Conservation (phyloP, 305 asterid species). For the Fraxinus velutina region DNA sequence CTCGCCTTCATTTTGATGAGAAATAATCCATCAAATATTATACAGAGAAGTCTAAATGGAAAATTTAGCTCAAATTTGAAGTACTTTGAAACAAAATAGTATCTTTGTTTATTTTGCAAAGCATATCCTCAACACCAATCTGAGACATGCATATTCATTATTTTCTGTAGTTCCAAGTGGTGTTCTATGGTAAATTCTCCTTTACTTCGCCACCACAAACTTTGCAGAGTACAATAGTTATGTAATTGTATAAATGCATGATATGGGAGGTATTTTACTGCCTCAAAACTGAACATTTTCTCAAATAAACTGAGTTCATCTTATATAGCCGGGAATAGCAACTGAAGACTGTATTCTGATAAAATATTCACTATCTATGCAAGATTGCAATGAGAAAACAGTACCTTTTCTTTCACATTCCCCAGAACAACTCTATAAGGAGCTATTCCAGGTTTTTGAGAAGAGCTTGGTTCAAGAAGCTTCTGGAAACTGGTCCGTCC, state of each 20-base stretch:
- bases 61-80: neutral
- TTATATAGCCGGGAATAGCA: neutral
- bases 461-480: constrained; percentile 88
- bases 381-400: constrained; percentile 5
- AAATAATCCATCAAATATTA: neutral
- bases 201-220: neutral
- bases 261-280: neutral
- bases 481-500: constrained; percentile 87
- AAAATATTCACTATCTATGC: neutral
- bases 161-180: neutral
- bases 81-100: neutral
- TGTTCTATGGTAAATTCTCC: neutral
- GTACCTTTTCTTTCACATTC: constrained; percentile 83
- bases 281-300: neutral
- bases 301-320: neutral
- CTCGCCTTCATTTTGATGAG: neutral
- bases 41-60: neutral
- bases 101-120: neutral
- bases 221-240: neutral
- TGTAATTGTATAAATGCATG: neutral
- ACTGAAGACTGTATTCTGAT: neutral
- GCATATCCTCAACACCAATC: neutral
- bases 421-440: constrained; percentile 94
- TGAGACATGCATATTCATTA: neutral
- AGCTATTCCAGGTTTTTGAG: constrained; percentile 82